phyloP scores from a whole-genome alignment of 2,329 filamentous ascomycete genomes.

The Alternaria dauci region DNA sequence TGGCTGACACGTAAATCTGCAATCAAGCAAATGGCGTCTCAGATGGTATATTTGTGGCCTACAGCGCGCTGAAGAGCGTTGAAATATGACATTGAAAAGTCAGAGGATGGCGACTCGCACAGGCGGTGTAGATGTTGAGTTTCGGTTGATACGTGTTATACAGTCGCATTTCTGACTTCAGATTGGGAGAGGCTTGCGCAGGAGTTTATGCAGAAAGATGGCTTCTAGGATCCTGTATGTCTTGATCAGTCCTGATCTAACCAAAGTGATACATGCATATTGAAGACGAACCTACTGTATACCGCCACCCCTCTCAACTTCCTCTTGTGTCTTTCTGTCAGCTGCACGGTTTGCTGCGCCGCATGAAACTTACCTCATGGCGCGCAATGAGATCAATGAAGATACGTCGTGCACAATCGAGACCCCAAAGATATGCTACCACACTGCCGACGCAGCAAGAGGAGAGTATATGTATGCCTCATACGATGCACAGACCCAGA shows the following conservation, averaged over 20 bases:
- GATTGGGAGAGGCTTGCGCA: slow-evolving; percentile 1
- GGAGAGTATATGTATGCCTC: not conserved
- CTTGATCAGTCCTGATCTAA: slow-evolving; percentile 11
- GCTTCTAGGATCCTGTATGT: not conserved
- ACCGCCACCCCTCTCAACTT: not conserved
- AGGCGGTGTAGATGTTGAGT: slow-evolving; percentile 1
- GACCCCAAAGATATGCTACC: not conserved
- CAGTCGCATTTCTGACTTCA: not conserved
- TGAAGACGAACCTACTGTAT: not conserved
- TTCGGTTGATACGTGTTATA: not conserved
- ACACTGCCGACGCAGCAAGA: not conserved
- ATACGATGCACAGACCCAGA: not conserved
- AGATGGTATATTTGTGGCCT: not conserved
- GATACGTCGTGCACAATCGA: not conserved
- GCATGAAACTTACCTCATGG: not conserved
- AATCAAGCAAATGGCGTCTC: not conserved
- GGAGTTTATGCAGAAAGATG: not conserved
- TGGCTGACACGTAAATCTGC: not conserved
- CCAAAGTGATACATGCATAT: not conserved
- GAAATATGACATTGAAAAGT: not conserved
- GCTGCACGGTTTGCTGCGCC: not conserved
- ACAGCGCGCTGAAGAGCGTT: not conserved
- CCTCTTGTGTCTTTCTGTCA: not conserved
- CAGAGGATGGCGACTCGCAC: not conserved
- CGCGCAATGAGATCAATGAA: not conserved